A percentile compares a stretch with the other conserved stretches of the same genome.
These are phyloP conservation scores for Globisporangium radiosum DNA, from an alignment of 352 stramenopile species.

Conservation along the genomic window DNA sequence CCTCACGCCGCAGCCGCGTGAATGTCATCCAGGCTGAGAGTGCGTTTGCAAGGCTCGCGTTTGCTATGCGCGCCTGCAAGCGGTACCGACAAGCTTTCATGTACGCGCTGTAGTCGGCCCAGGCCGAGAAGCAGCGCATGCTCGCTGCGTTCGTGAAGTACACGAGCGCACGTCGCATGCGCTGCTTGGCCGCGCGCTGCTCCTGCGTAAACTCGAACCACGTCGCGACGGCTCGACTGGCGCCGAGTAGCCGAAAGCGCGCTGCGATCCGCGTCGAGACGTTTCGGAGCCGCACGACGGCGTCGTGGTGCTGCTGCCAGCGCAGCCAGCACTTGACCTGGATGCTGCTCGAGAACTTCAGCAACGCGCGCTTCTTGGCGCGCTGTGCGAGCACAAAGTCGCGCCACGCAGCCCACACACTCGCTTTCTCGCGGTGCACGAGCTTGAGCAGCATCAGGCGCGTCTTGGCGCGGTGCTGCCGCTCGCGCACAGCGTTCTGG, in stretches of 20 bases:
- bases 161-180: constrained; percentile 42
- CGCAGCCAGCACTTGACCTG: constrained; percentile 57
- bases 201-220: constrained; percentile 68
- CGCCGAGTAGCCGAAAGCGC: constrained; percentile 35
- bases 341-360: constrained; percentile 53
- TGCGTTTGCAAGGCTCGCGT: constrained; percentile 42
- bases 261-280: constrained; percentile 37
- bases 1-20: constrained; percentile 20
- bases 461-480: constrained; percentile 40
- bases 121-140: constrained; percentile 52
- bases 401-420: constrained; percentile 52
- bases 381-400: constrained; percentile 46
- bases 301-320: constrained; percentile 42
- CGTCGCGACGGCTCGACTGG: constrained; percentile 36
- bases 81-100: constrained; percentile 34
- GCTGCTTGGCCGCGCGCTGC: constrained; percentile 35
- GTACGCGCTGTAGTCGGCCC: constrained; percentile 31
- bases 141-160: constrained; percentile 60
- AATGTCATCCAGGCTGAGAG: constrained; percentile 47
- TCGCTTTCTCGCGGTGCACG: constrained; percentile 42
- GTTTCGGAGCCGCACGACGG: constrained; percentile 26
- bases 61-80: constrained; percentile 36
- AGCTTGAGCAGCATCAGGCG: constrained; percentile 40
- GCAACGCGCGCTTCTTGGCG: constrained; percentile 48
- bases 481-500: constrained; percentile 27